A percentile compares a stretch with the other conserved stretches of the same genome.
Evolutionary conservation across 176 grass and related monocot species (phyloP).

Genomic region (Aegilops longissima): DNA sequence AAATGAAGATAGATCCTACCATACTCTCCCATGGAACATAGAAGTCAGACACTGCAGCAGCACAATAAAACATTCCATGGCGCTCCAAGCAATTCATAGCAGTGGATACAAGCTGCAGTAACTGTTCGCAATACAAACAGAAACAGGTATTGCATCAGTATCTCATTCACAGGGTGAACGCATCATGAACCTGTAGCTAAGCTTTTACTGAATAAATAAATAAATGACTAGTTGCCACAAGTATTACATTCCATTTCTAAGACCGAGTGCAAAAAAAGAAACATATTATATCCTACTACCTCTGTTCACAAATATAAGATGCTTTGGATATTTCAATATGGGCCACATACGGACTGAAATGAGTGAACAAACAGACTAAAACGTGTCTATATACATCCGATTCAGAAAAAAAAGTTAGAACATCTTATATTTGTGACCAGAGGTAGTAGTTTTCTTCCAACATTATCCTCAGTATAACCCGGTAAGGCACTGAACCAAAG

Average conservation of each 20-base stretch:
- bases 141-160: not conserved
- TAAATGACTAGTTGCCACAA: not conserved
- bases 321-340: no score
- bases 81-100: conserved; percentile 57
- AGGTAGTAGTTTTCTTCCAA: not conserved
- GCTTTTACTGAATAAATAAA: not conserved
- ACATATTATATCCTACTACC: not conserved
- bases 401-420: no score
- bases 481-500: not conserved
- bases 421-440: no score
- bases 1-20: conserved; percentile 44
- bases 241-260: not conserved
- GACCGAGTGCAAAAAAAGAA: not conserved
- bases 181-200: not conserved
- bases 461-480: not conserved
- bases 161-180: conserved; percentile 6
- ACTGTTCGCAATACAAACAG: conserved; percentile 46
- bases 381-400: no score
- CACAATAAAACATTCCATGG: conserved; percentile 74
- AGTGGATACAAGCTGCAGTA: conserved; percentile 68
- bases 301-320: no score
- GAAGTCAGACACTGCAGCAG: conserved; percentile 92
- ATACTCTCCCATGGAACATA: conserved; percentile 97
- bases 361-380: no score
- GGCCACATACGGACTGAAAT: no score